phyloP scores from a whole-genome alignment of 139 green algal species.

The Asterochloris erici region DNA sequence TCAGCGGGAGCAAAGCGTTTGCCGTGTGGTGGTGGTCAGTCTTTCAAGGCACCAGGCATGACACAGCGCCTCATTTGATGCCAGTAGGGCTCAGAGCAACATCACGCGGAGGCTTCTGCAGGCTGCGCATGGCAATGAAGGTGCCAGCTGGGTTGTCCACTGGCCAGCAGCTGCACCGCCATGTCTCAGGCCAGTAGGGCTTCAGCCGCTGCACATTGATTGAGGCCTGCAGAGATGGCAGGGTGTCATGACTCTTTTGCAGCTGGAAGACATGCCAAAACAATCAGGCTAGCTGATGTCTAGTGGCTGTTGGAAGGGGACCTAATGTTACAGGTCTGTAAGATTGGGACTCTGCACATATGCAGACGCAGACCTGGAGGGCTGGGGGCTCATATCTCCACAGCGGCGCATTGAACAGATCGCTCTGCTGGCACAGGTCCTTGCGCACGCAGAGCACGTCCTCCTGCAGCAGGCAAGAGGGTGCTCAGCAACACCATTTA shows the following conservation, averaged over 20 bases:
- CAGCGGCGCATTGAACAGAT: constrained; percentile 53
- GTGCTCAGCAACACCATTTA: no score
- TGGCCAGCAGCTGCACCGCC: constrained; percentile 70
- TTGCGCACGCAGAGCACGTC: constrained; percentile 58
- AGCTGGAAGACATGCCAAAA: background rate
- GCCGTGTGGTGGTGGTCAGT: no score
- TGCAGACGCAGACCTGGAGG: constrained; percentile 7
- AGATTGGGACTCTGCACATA: no score
- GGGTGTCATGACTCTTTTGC: background rate
- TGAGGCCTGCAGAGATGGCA: constrained; percentile 9
- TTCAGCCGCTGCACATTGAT: constrained; percentile 25
- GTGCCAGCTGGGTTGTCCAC: constrained; percentile 55
- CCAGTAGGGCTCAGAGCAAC: constrained; percentile 6
- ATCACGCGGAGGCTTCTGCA: constrained; percentile 20
- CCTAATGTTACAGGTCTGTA: no score
- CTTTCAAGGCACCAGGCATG: no score
- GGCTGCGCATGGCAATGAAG: constrained; percentile 50
- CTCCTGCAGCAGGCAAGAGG: background rate
- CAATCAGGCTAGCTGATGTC: no score
- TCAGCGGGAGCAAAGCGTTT: no score
- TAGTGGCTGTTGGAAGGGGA: no score
- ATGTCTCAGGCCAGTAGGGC: constrained; percentile 60
- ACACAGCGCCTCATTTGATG: background rate
- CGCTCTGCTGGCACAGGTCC: constrained; percentile 42
- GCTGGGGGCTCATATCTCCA: constrained; percentile 52